phyloP scores from a whole-genome alignment of 306 rosid species.

The Coriaria nepalensis region DNA sequence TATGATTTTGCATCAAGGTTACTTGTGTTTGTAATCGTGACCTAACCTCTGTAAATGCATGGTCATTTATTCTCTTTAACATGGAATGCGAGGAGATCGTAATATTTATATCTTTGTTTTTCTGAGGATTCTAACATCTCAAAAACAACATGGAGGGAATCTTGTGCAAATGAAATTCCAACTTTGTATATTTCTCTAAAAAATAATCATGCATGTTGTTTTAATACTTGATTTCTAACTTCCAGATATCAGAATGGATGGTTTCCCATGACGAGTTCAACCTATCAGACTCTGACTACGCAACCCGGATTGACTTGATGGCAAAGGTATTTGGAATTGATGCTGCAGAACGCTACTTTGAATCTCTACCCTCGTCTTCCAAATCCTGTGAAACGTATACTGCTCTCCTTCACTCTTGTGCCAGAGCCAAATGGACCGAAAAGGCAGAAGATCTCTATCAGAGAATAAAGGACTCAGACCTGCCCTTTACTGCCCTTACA shows the following conservation, averaged over 20 bases:
- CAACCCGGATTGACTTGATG: constrained; percentile 76
- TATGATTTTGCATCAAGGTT: too few relatives aligned
- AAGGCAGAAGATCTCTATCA: constrained; percentile 70
- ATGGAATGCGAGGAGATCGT: too few relatives aligned
- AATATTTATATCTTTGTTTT: too few relatives aligned
- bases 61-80: too few relatives aligned
- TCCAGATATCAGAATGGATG: constrained; percentile 96
- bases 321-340: constrained; percentile 81
- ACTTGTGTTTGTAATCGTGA: too few relatives aligned
- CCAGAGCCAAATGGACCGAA: constrained; percentile 58
- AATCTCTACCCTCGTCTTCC: constrained; percentile 41
- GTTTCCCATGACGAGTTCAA: constrained; percentile 38
- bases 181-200: too few relatives aligned
- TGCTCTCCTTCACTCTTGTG: constrained; percentile 82
- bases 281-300: constrained; percentile 62
- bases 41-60: too few relatives aligned
- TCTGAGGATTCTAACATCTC: too few relatives aligned
- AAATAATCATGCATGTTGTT: too few relatives aligned
- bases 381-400: constrained; percentile 72
- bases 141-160: too few relatives aligned
- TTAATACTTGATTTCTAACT: too few relatives aligned
- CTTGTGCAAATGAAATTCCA: too few relatives aligned
- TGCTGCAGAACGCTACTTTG: constrained; percentile 89
- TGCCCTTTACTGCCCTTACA: constrained; percentile 43
- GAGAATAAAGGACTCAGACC: constrained; percentile 41